Percentiles rank a stretch among this genome's conserved stretches.
Conservation (phyloP, 2,329 filamentous ascomycete genomes). For the Daldinia sp. region DNA sequence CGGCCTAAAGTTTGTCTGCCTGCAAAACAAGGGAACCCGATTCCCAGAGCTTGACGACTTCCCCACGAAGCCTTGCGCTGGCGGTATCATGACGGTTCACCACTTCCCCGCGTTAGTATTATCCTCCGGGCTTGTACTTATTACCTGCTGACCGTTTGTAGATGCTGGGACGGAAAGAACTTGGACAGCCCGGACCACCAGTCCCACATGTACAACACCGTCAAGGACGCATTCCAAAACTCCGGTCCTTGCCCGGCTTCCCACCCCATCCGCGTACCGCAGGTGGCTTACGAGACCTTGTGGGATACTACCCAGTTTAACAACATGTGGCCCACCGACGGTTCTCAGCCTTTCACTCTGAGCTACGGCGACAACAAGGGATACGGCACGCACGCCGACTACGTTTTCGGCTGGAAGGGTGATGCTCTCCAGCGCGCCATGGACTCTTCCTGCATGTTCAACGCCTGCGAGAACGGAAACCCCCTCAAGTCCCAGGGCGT, state of each 20-base stretch:
- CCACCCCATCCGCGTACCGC: conserved; percentile 54
- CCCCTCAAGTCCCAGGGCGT: conserved; percentile 42
- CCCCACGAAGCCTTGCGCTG: conserved; percentile 50
- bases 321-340: conserved; percentile 49
- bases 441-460: conserved; percentile 45
- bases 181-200: conserved; percentile 49
- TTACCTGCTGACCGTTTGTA: conserved; percentile 10
- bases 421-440: conserved; percentile 47
- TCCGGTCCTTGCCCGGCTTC: conserved; percentile 49
- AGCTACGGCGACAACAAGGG: conserved; percentile 47
- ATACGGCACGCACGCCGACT: conserved; percentile 51
- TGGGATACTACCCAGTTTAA: conserved; percentile 54
- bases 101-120: conserved; percentile 51
- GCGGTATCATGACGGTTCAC: conserved; percentile 54
- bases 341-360: conserved; percentile 44
- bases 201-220: conserved; percentile 47
- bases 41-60: conserved; percentile 53
- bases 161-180: conserved; percentile 58
- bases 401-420: conserved; percentile 51
- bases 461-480: conserved; percentile 45
- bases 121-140: not conserved
- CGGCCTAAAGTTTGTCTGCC: conserved; percentile 53
- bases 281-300: conserved; percentile 55
- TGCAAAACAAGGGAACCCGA: conserved; percentile 51
- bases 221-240: conserved; percentile 43